Conservation (phyloP, 768 basidiomycete genomes). For the Trametes villosa region DNA sequence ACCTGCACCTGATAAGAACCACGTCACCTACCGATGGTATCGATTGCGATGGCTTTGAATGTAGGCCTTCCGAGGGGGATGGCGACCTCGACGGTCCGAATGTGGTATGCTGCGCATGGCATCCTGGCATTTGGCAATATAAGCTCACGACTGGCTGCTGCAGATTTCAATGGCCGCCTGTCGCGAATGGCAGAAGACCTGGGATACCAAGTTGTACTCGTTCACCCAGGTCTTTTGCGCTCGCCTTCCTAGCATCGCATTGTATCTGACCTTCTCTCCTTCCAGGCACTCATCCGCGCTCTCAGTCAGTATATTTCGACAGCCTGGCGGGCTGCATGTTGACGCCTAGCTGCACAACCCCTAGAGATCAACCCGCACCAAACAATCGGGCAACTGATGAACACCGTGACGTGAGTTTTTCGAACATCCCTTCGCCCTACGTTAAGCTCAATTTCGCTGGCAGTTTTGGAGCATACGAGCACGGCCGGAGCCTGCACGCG, state of each 20-base stretch:
- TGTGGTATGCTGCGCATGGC: not conserved
- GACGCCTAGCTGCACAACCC: not conserved
- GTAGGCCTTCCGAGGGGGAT: not conserved
- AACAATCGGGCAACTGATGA: not conserved
- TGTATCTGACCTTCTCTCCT: not conserved
- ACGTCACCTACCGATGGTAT: not conserved
- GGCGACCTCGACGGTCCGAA: not conserved
- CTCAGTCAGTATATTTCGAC: not conserved
- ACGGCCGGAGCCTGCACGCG: not conserved
- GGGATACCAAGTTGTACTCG: not conserved
- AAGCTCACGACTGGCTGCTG: not conserved
- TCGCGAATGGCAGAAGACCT: not conserved
- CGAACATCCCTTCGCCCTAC: not conserved
- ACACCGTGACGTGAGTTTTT: not conserved
- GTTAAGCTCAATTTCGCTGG: not conserved
- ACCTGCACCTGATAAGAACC: not conserved
- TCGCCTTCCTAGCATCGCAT: not conserved
- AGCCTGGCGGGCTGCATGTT: not conserved
- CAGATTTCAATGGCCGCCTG: not conserved
- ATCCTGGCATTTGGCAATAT: not conserved
- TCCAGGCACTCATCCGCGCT: not conserved
- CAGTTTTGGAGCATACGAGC: not conserved
- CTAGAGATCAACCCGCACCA: not conserved
- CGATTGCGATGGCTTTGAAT: not conserved
- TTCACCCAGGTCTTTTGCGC: not conserved